Evolutionary conservation across 2,329 filamentous ascomycete genomes (phyloP), one percentile per base, ranked within the genome.

Genomic region (Cladosporium sp.): DNA sequence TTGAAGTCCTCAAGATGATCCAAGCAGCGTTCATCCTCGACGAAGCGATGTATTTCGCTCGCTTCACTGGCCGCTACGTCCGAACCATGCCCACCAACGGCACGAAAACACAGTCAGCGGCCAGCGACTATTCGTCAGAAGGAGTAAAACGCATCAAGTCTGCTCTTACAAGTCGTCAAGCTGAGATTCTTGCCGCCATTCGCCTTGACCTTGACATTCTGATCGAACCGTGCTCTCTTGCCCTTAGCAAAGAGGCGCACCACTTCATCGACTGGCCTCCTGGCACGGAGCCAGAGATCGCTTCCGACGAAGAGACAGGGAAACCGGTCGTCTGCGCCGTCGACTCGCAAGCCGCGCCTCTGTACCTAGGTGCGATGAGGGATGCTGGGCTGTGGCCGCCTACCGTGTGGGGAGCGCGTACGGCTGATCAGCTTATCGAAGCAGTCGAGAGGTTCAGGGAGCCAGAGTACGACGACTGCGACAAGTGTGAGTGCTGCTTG

Each of bases 241-340:
- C 60, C 6, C 64, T 71, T 25, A 55, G 63, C 19, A 64, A 66
- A 28, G 59, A 64, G 5, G 40, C 60, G 12, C 59, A 63, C 34
- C 69, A 71, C 61, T 66, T 66, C 60, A 63, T 65, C 56, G 67
- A 70, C 56, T 67, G 63, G 54, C 64, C 65, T 1, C 67, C 68
- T 2, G 66, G 66, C 54, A 66, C 65, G 19, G 57, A 61, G 5
- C 65, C 67, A 3, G 60, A 65, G 6, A 25, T 52, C 3, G 52
- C 62, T 28, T 50, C 55, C 14, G 40, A 58, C 42, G 36, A 39
- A 19, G 36, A 42, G 6, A 17, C 39, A 3, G 52, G 54, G 6
- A 56, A 56, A 19, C 45, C 55, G 1, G 51, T 54, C 25, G 39
- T 57, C 11, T 70, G 68, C 58, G 51, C 49, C 3, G 64, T 70